These are phyloP conservation scores for Trifolium pratense DNA, from an alignment of 306 rosid genomes.

Conservation along the genomic window DNA sequence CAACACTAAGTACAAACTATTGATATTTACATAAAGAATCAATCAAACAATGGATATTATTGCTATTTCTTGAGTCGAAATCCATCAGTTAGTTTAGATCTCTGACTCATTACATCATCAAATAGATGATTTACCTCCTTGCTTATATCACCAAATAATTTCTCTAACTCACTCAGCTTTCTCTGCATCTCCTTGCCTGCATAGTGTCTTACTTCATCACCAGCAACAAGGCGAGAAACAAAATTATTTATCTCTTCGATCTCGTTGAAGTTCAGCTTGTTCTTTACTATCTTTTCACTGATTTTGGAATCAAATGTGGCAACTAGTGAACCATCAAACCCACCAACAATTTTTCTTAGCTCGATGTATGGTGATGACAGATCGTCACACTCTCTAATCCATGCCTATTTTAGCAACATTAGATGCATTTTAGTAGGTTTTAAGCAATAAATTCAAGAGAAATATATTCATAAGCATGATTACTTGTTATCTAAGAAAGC, in stretches of 20 bases:
- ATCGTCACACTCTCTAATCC: no score
- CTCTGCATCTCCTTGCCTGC: conserved; percentile 49
- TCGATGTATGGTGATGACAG: no score
- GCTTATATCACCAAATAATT: conserved; percentile 51
- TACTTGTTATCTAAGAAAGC: no score
- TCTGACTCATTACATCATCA: conserved; percentile 55
- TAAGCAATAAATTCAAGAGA: no score
- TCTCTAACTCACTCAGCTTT: conserved; percentile 55
- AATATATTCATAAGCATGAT: no score
- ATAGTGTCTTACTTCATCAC: conserved; percentile 4
- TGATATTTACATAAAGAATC: background rate
- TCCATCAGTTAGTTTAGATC: conserved; percentile 63
- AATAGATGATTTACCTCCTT: conserved; percentile 67
- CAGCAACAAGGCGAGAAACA: conserved; percentile 51
- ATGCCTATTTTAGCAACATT: no score
- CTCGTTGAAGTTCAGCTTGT: conserved; percentile 47
- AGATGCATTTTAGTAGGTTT: no score
- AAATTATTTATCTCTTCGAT: conserved; percentile 56
- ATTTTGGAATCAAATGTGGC: conserved; percentile 46
- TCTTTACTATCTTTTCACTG: conserved; percentile 37
- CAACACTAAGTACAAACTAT: background rate
- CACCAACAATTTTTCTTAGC: conserved; percentile 49
- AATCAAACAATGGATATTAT: conserved; percentile 3
- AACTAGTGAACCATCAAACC: conserved; percentile 49
- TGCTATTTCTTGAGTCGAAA: conserved; percentile 39